Percentiles rank a stretch among this genome's conserved stretches.
phyloP scores from a whole-genome alignment of 1,284 basidiomycete genomes.

The Hypsizygus ulmarius region DNA sequence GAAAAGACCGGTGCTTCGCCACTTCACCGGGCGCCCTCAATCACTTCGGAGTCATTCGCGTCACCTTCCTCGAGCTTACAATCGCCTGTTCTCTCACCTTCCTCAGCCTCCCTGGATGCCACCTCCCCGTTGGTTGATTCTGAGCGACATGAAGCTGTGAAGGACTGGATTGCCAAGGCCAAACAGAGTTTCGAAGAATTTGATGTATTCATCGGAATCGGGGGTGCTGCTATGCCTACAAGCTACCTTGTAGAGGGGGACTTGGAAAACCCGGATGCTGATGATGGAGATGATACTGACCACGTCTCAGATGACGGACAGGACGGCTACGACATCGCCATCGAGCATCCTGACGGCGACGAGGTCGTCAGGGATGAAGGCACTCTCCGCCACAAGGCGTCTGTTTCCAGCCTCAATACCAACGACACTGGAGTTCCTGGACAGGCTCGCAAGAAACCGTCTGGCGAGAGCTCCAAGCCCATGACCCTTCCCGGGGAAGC shows the following conservation, averaged over 20 bases:
- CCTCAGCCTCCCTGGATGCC: conserved; percentile 23
- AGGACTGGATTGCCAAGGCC: conserved; percentile 73
- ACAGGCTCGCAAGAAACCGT: conserved; percentile 29
- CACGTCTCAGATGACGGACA: conserved; percentile 30
- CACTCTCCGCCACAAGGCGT: conserved; percentile 28
- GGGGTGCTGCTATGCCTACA: conserved; percentile 50
- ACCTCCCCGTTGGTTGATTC: conserved; percentile 21
- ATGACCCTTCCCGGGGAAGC: conserved; percentile 58
- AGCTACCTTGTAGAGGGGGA: conserved; percentile 47
- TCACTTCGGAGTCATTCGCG: conserved; percentile 21
- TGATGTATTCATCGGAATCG: conserved; percentile 59
- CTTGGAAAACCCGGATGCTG: conserved; percentile 36
- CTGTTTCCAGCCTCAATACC: conserved; percentile 36
- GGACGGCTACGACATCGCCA: conserved; percentile 35
- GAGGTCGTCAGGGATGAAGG: conserved; percentile 12
- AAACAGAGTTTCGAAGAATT: conserved; percentile 64
- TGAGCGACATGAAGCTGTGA: conserved; percentile 45
- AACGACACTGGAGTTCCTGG: conserved; percentile 22
- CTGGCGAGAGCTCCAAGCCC: conserved; percentile 39
- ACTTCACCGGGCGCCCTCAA: conserved; percentile 12
- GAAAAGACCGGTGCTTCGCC: conserved; percentile 33
- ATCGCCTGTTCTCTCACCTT: conserved; percentile 36
- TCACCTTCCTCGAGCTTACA: conserved; percentile 28
- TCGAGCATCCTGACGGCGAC: conserved; percentile 30
- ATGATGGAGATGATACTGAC: conserved; percentile 36